Base-by-base conservation (phyloP, 768 basidiomycete genomes). In the Grammothele lineata region DNA sequence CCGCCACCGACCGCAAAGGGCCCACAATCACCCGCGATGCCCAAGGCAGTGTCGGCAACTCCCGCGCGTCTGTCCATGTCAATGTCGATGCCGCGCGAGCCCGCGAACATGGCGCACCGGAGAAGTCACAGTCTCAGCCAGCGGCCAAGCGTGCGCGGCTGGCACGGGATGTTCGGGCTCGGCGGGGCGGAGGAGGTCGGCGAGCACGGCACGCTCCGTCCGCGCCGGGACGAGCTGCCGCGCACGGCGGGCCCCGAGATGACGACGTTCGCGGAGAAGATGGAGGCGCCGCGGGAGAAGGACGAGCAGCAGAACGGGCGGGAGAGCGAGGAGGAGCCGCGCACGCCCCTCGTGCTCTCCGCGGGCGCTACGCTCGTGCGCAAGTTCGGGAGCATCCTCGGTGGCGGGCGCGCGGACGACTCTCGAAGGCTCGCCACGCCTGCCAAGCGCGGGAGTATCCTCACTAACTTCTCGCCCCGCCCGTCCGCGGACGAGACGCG, bases 61-160 rank as follows among this genome's bases (percentile, higher is more conserved):
- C 46, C 51, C 0, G 47, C 51, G 7, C 51, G 51, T 19, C 26
- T 53, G 43, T 53, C 51, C 4, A 53, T 53, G 51, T 41, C 60
- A 4, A 59, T 64, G 18, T 42, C 68, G 3, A 41, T 79, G 45
- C 87, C 85, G 0, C 74, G 85, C 27, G 80, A 85, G 1, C 89
- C 90, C 2, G 80, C 85, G 7, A 85, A 83, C 4, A 83, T 83
- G 24, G 87, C 84, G 5, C 91, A 93, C 65, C 74, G 84, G 43
- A 73, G 89, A 44, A 91, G 87, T 51, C 90, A 92, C 62, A 88
- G 87, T 59, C 74, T 92, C 64, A 87, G 84, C 42, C 86, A 90
- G 60, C 68, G 87, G 17, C 89, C 87, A 10, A 66, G 60, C 2
- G 56, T 74, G 17, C 72, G 78, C 36, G 76, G 78, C 2, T 79